Conservation (phyloP, 2,329 filamentous ascomycete genomes). For the Cercospora zeina region DNA sequence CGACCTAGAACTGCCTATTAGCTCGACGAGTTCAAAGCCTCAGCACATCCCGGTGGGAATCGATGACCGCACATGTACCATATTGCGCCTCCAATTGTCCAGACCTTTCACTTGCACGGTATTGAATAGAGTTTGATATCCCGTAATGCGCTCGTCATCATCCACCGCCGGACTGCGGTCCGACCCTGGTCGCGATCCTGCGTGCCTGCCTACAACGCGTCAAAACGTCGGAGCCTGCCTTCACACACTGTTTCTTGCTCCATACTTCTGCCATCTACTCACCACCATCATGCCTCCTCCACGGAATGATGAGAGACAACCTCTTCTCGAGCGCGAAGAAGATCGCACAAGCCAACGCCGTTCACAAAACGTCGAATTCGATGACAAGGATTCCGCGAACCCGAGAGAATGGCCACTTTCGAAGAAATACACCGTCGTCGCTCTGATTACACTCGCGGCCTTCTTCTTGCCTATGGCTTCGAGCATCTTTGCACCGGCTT, state of each 20-base stretch:
- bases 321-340: conserved; percentile 4
- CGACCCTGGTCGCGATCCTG: background rate
- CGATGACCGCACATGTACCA: too few relatives aligned
- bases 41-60: too few relatives aligned
- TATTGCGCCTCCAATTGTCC: background rate
- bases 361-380: conserved; percentile 20
- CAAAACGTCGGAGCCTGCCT: conserved; percentile 5
- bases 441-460: conserved; percentile 19
- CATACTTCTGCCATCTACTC: background rate
- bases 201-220: conserved; percentile 7
- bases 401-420: conserved; percentile 21
- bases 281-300: conserved; percentile 4
- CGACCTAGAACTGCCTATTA: too few relatives aligned
- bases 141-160: conserved; percentile 13
- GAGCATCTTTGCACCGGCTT: conserved; percentile 23
- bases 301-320: conserved; percentile 14
- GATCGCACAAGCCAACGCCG: background rate
- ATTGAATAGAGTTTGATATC: background rate
- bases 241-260: background rate
- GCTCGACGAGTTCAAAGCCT: too few relatives aligned
- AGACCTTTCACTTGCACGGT: background rate
- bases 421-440: conserved; percentile 19
- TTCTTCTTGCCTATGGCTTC: conserved; percentile 25
- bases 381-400: conserved; percentile 18
- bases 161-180: background rate